Evolutionary conservation across 805 yeast species (phyloP).

Genomic region (Candida oleophila): DNA sequence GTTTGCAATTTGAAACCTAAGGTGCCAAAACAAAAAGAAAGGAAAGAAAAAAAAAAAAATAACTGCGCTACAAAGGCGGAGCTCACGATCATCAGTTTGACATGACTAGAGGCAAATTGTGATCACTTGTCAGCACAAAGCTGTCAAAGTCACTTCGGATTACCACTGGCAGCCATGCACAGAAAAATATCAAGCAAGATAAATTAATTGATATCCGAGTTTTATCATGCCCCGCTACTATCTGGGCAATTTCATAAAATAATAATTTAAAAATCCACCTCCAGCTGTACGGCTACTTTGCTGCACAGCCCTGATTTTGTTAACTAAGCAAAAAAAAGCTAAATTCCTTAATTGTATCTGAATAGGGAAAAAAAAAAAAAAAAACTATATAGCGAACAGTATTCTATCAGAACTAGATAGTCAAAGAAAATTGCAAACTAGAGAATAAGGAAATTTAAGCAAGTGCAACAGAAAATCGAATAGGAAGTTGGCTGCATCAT

Average conservation of each 20-base stretch:
- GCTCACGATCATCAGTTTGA: too few species aligned
- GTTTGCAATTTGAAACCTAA: too few species aligned
- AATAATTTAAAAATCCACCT: not conserved
- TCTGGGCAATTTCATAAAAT: too few species aligned
- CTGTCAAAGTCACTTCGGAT: too few species aligned
- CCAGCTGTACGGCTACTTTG: not conserved
- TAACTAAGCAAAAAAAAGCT: not conserved
- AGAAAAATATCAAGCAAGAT: too few species aligned
- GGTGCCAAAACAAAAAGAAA: too few species aligned
- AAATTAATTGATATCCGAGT: too few species aligned
- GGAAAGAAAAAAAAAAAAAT: not conserved
- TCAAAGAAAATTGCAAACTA: not conserved
- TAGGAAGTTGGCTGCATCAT: not conserved
- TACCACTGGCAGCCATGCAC: too few species aligned
- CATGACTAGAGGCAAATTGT: too few species aligned
- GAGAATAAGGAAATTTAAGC: not conserved
- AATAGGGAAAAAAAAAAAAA: not conserved
- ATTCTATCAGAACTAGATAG: not conserved
- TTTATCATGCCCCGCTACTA: too few species aligned
- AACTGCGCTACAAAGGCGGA: too few species aligned
- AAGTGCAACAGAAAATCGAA: not conserved
- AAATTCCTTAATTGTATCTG: not conserved
- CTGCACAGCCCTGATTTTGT: slow-evolving; percentile 1
- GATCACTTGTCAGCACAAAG: too few species aligned
- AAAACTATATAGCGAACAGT: not conserved